phyloP scores from a whole-genome alignment of 495 filamentous ascomycete genomes.

The Evernia prunastri region DNA sequence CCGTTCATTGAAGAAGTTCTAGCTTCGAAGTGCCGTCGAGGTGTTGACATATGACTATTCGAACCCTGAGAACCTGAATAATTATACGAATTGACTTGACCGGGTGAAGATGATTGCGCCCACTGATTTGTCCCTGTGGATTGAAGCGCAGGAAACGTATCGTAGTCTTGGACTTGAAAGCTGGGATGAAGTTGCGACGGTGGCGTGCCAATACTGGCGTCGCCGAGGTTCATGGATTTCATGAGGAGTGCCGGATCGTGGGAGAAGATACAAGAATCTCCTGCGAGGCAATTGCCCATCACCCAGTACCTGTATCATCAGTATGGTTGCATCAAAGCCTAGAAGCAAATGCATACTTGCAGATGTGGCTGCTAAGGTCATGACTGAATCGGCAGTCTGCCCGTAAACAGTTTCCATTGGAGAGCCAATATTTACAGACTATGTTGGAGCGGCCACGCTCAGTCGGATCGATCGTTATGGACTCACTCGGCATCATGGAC shows the following conservation, averaged over 20 bases:
- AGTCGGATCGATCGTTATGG: constrained; percentile 64
- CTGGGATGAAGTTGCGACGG: constrained; percentile 51
- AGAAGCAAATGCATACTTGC: constrained; percentile 65
- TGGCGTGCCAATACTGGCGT: constrained; percentile 46
- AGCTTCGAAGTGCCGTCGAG: constrained; percentile 24
- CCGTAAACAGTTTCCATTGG: constrained; percentile 83
- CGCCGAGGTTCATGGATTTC: constrained; percentile 58
- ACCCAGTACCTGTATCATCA: constrained; percentile 74
- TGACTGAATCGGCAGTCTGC: constrained; percentile 97
- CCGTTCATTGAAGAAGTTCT: constrained; percentile 25
- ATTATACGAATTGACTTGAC: constrained; percentile 24
- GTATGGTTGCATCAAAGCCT: constrained; percentile 11
- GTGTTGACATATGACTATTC: constrained; percentile 19
- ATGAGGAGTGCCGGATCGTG: constrained; percentile 86
- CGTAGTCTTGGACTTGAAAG: constrained; percentile 81
- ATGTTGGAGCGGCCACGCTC: constrained; percentile 62
- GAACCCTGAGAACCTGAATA: constrained; percentile 24
- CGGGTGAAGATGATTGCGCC: constrained; percentile 35
- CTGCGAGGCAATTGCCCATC: constrained; percentile 91
- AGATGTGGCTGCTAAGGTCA: constrained; percentile 89
- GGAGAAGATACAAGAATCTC: constrained; percentile 92
- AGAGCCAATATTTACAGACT: constrained; percentile 93
- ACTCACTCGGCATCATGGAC: constrained; percentile 71
- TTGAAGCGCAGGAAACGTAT: constrained; percentile 81
- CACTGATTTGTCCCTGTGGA: constrained; percentile 57